Base-by-base conservation (phyloP, 306 rosid species). In the Corylus heterophylla region DNA sequence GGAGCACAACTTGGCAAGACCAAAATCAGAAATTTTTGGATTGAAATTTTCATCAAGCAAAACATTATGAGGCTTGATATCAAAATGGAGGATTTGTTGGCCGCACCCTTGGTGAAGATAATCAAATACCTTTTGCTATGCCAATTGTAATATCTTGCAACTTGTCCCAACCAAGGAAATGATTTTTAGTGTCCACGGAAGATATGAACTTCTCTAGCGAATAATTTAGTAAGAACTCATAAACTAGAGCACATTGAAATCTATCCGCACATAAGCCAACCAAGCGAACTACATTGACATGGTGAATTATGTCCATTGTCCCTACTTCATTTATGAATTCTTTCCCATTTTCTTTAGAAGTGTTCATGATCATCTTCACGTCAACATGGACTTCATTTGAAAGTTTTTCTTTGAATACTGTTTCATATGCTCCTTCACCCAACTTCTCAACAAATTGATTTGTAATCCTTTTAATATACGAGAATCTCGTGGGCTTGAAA, bases 1-100 rank as follows among this genome's bases (percentile, higher is more conserved):
- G 5, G 82, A 81, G 22, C 61, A 76, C 2, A 84, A 71, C 16
- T 74, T 84, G 18, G 82, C 84, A 44, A 84, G 82, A 11, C 84
- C 84, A 73, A 80, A 84, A 55, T 80, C 84, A 3, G 87, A 84
- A 25, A 80, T 81, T 51, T 84, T 79, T 7, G 84, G 79, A 7
- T 13, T 62, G 7, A 80, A 74, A 1, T 74, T 80, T 0, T 80
- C 52, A 27, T 74, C 83, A 0, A 80, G 39, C 18, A 80, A 62
- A 17, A 80, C 39, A n/a, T 80, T 80, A 1, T 49, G 79, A 13
- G 83, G 83, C 18, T 83, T 83, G 72, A 83, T 79, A 55, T 83
- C 83, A 47, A 80, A 80, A 76, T 80, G 84, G 0, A 84, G 39
- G 69, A 85, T 85, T 52, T 74, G 78, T 76, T 69, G 78, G 49